phyloP scores from a whole-genome alignment of 495 filamentous ascomycete species.

The Xylaria acuta region DNA sequence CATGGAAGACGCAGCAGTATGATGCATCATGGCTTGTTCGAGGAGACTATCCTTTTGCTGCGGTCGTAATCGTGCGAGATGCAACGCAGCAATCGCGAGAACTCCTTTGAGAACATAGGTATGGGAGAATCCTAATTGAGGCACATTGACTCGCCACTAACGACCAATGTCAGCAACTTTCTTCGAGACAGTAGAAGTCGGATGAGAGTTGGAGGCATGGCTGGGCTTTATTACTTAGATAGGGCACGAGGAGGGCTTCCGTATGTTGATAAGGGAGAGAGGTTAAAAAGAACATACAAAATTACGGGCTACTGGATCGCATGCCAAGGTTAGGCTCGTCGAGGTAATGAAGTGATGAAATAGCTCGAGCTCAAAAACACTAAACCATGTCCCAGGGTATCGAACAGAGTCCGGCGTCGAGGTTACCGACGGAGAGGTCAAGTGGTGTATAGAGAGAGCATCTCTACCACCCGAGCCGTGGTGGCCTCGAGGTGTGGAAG shows the following conservation, averaged over 20 bases:
- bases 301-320: constrained; percentile 31
- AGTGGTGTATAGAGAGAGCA: constrained; percentile 20
- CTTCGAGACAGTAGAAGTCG: neutral
- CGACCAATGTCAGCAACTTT: constrained; percentile 1
- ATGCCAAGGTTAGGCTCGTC: constrained; percentile 32
- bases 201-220: neutral
- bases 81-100: constrained; percentile 57
- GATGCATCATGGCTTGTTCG: constrained; percentile 55
- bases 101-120: constrained; percentile 59
- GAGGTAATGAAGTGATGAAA: constrained; percentile 38
- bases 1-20: constrained; percentile 53
- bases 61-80: constrained; percentile 52
- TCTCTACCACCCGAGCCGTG: neutral
- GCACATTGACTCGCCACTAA: constrained; percentile 46
- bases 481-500: neutral
- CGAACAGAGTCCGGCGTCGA: constrained; percentile 10
- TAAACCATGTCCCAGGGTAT: constrained; percentile 22
- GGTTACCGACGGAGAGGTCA: constrained; percentile 11
- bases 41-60: constrained; percentile 48
- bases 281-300: constrained; percentile 20
- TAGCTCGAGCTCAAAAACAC: constrained; percentile 36
- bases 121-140: constrained; percentile 53
- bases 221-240: neutral
- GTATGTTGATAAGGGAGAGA: neutral
- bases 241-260: neutral